phyloP scores from a whole-genome alignment of 495 filamentous ascomycete genomes.

The Aspergillus nanangensis region DNA sequence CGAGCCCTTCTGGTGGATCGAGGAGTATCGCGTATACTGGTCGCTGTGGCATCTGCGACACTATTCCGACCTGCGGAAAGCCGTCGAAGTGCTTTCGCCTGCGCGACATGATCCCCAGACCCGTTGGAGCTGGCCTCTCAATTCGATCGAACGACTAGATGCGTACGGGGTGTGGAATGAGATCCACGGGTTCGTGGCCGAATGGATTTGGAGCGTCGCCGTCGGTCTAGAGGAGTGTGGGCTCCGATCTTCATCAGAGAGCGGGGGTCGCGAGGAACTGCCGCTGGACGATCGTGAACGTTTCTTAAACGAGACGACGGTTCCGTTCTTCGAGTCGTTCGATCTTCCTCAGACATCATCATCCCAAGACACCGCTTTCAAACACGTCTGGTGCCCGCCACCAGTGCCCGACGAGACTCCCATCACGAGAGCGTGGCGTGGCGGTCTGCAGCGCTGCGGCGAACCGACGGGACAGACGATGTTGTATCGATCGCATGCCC shows the following conservation, averaged over 20 bases:
- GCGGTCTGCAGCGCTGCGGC: no score
- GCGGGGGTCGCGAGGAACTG: slow-evolving; percentile 1
- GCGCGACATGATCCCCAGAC: no score
- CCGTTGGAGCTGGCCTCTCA: neutral
- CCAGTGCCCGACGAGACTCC: no score
- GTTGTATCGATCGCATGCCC: no score
- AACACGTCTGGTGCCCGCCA: no score
- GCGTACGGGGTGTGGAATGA: slow-evolving; percentile 1
- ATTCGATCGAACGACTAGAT: neutral
- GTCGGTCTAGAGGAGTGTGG: no score
- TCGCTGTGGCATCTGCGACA: slow-evolving; percentile 7
- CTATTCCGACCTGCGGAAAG: slow-evolving; percentile 4
- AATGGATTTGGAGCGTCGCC: neutral
- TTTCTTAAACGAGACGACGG: neutral
- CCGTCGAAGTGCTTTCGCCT: no score
- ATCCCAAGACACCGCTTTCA: no score
- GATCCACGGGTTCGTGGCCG: neutral
- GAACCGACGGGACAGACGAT: no score
- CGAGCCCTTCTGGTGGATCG: slow-evolving; percentile 7
- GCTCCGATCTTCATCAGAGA: neutral
- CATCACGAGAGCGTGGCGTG: no score
- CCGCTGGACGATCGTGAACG: no score
- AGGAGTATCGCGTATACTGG: slow-evolving; percentile 12
- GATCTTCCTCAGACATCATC: neutral
- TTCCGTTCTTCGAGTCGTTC: slow-evolving; percentile 2